Evolutionary conservation across 129 eudicot species (phyloP), one percentile per base, ranked within the genome.

Genomic region (Chrysanthemum makinoi): DNA sequence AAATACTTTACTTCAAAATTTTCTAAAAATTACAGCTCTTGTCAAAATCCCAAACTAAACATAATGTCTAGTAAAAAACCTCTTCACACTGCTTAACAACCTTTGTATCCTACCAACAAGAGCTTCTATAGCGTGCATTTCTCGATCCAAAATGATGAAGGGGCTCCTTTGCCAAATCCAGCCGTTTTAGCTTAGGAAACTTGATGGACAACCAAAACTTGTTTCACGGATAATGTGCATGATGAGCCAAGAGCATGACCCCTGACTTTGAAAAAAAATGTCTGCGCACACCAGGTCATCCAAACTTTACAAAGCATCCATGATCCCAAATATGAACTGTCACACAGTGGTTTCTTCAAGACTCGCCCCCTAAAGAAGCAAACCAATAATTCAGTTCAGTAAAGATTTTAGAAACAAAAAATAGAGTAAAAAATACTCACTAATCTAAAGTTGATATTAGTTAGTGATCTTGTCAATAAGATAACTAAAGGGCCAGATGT

Each of bases 11-110:
- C 62, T 49, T 48, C 43, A 76, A 59, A 76, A 30, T 75, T 76
- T 58, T 52, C 62, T 48, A 61, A 48, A 68, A 75, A 20, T 73
- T 63, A 35, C 62, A 62, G 51, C 18, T 39, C 53, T 53, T n/a
- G 17, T 51, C 35, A 35, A 35, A 52, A 47, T 33, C 53, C n/a
- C 39, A 62, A 47, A 61, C 79, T 55, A 63, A 22, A 53, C 11
- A 43, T 53, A 18, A 30, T 12, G 33, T 10, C 17, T 8, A 0
- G 19, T 28, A 20, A 58, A 15, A 11, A 19, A 55, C 58, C 54
- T 75, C 51, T 73, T 61, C 51, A 53, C 20, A 50, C 62, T 62
- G 76, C 58, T 73, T 49, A 62, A 65, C 52, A 66, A 26, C 58
- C 15, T n/a, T 17, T 47, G 39, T 11, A 66, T 56, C 73, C 55